These are phyloP conservation scores for Aegilops umbellulata DNA, from an alignment of 176 grass and related monocot species.

Conservation along the genomic window DNA sequence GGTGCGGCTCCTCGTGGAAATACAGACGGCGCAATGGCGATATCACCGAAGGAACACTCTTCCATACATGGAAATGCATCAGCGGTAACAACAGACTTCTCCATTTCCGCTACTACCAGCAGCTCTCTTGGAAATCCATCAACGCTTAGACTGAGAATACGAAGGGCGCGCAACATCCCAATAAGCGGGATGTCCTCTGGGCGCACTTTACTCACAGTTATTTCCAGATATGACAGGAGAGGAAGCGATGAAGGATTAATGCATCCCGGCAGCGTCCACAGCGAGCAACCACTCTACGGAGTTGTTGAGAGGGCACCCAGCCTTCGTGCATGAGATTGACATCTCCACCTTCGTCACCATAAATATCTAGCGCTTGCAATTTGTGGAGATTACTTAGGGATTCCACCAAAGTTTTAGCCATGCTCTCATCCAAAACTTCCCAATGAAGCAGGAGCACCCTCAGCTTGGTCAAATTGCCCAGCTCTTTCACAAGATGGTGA, in stretches of 20 bases:
- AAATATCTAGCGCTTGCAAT: no score
- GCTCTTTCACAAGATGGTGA: no score
- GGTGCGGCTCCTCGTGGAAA: background rate
- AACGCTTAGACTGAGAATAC: accelerated
- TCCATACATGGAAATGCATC: background rate
- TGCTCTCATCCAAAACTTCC: background rate
- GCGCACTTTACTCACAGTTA: accelerated
- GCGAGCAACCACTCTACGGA: background rate
- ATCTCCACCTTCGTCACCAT: accelerated
- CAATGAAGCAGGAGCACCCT: accelerated
- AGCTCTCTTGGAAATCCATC: no score
- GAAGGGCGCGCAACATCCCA: background rate
- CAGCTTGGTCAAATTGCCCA: no score
- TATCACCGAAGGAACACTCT: accelerated
- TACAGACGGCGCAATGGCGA: background rate
- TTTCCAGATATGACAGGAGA: accelerated
- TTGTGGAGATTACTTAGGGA: no score
- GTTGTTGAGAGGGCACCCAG: background rate
- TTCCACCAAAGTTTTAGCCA: no score
- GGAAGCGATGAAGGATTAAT: background rate
- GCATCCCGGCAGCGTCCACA: background rate
- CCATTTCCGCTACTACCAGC: no score
- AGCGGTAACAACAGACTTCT: background rate
- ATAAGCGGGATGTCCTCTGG: background rate
- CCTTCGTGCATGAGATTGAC: background rate